Percentiles rank a stretch among this genome's conserved stretches.
These are phyloP conservation scores for Guyanaporus albipodus DNA, from an alignment of 768 basidiomycete genomes.

Conservation along the genomic window DNA sequence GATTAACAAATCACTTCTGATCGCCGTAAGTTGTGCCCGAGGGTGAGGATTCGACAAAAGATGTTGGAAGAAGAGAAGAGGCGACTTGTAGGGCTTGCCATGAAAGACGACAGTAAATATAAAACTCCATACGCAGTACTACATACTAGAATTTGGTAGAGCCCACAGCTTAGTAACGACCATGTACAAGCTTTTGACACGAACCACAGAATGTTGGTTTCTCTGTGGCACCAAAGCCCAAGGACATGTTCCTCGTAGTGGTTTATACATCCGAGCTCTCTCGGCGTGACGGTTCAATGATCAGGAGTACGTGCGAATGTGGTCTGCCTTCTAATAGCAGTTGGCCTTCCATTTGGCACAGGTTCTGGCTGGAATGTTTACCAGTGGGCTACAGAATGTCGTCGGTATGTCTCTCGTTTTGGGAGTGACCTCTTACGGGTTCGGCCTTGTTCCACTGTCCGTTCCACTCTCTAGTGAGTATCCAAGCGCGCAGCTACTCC, in stretches of 20 bases:
- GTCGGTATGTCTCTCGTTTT: constrained; percentile 54
- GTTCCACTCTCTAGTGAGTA: constrained; percentile 62
- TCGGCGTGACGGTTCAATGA: too few relatives aligned
- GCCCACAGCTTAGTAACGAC: too few relatives aligned
- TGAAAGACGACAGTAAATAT: too few relatives aligned
- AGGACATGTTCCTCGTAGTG: too few relatives aligned
- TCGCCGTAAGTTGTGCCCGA: constrained; percentile 5
- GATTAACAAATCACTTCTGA: constrained; percentile 2
- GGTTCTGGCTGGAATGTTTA: constrained; percentile 16
- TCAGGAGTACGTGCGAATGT: not conserved
- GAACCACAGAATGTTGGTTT: not conserved
- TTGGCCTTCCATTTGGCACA: not conserved
- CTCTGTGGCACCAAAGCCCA: too few relatives aligned
- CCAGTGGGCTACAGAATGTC: constrained; percentile 21
- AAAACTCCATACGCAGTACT: too few relatives aligned
- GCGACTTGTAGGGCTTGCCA: not conserved
- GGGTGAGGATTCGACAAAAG: not conserved
- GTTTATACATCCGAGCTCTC: too few relatives aligned
- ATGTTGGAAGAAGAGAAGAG: constrained; percentile 8
- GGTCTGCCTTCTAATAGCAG: too few relatives aligned
- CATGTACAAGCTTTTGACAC: too few relatives aligned
- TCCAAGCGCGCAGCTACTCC: constrained; percentile 3
- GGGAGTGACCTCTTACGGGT: constrained; percentile 58
- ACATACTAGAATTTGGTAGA: too few relatives aligned
- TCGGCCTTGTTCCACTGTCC: constrained; percentile 73